phyloP scores from a whole-genome alignment of 1,139 yeast genomes.

The Fermentozyma sake region DNA sequence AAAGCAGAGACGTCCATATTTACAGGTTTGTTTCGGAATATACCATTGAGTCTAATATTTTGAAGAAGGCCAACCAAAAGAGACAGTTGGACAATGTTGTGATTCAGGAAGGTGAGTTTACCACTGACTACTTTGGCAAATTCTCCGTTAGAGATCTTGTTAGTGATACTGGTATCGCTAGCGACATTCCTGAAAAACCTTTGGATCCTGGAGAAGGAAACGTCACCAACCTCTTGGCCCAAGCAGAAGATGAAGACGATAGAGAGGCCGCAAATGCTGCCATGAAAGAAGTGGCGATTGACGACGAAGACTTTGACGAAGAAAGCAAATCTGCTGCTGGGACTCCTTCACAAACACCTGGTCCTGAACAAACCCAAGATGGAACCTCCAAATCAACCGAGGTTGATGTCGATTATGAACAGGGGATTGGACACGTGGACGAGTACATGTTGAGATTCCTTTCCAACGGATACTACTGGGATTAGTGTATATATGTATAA shows the following conservation, averaged over 20 bases:
- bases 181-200: conserved; percentile 34
- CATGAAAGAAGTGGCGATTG: conserved; percentile 78
- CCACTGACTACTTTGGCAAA: conserved; percentile 91
- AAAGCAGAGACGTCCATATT: conserved; percentile 94
- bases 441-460: conserved; percentile 94
- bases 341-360: conserved; percentile 21
- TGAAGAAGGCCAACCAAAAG: conserved; percentile 93
- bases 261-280: conserved; percentile 89
- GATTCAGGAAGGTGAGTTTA: conserved; percentile 97
- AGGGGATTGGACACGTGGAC: conserved; percentile 80
- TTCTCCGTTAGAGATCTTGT: conserved; percentile 85
- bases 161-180: conserved; percentile 51
- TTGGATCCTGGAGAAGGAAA: conserved; percentile 38
- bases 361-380: conserved; percentile 14
- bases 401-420: conserved; percentile 58
- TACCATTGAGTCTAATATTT: conserved; percentile 92
- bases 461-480: conserved; percentile 72
- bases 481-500: conserved; percentile 21
- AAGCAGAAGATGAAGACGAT: conserved; percentile 96
- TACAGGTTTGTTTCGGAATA: conserved; percentile 94
- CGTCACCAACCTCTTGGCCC: conserved; percentile 70
- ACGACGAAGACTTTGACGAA: conserved; percentile 73
- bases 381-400: conserved; percentile 7
- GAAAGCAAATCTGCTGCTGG: conserved; percentile 34
- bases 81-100: conserved; percentile 92